A percentile compares a stretch with the other conserved stretches of the same genome.
Conservation (phyloP, 2,329 filamentous ascomycete genomes). For the Talaromyces amestolkiae region DNA sequence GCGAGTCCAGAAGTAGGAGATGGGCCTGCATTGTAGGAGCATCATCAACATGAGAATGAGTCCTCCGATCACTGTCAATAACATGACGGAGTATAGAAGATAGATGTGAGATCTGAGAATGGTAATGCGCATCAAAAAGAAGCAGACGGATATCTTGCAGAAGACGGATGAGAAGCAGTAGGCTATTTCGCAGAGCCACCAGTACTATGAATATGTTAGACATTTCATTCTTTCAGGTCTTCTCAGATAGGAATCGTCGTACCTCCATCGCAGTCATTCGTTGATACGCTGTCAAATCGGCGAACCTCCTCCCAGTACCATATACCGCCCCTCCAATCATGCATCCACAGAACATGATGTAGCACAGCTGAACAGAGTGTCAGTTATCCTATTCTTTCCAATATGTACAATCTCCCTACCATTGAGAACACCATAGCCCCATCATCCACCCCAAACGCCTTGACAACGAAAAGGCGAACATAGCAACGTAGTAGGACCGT, state of each 20-base stretch:
- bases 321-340: slow-evolving; percentile 35
- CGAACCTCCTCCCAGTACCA: slow-evolving; percentile 31
- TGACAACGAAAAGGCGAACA: slow-evolving; percentile 34
- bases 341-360: slow-evolving; percentile 37
- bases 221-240: background rate
- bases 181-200: slow-evolving; percentile 58
- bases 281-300: slow-evolving; percentile 22
- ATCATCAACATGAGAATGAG: slow-evolving; percentile 52
- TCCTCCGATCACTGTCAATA: slow-evolving; percentile 46
- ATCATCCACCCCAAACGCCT: slow-evolving; percentile 41
- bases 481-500: slow-evolving; percentile 38
- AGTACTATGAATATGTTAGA: slow-evolving; percentile 33
- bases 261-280: slow-evolving; percentile 36
- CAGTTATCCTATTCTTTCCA: background rate
- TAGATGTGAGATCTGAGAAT: slow-evolving; percentile 45
- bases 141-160: slow-evolving; percentile 52
- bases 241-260: slow-evolving; percentile 18
- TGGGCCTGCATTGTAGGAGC: slow-evolving; percentile 54
- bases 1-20: slow-evolving; percentile 52
- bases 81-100: slow-evolving; percentile 49
- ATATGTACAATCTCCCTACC: slow-evolving; percentile 25
- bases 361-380: slow-evolving; percentile 25
- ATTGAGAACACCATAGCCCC: slow-evolving; percentile 37
- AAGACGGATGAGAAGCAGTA: slow-evolving; percentile 51
- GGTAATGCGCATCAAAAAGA: slow-evolving; percentile 56